phyloP scores from a whole-genome alignment of 257 asterid genomes.

The Plantago major region DNA sequence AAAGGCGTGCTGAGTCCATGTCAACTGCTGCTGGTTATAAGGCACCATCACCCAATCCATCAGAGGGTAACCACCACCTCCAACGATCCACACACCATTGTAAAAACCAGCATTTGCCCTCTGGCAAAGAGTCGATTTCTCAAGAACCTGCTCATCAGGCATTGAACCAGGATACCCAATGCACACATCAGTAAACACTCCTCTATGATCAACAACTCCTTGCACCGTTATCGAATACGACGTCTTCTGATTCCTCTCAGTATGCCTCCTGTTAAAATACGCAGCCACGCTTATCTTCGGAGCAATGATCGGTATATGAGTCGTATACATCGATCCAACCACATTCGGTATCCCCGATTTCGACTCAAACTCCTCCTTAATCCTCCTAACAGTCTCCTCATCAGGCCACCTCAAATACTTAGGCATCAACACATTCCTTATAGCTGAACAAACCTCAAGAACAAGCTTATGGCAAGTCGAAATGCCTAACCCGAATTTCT shows the following conservation, averaged over 20 bases:
- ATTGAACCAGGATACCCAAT: constrained; percentile 96
- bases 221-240: constrained; percentile 87
- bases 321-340: constrained; percentile 86
- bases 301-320: constrained; percentile 87
- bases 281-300: constrained; percentile 85
- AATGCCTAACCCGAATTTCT: constrained; percentile 85
- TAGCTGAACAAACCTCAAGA: constrained; percentile 87
- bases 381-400: constrained; percentile 32
- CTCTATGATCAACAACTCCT: constrained; percentile 75
- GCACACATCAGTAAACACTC: constrained; percentile 78
- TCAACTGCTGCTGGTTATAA: constrained; percentile 63
- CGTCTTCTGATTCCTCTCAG: constrained; percentile 85
- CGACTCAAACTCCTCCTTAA: constrained; percentile 45
- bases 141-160: constrained; percentile 87
- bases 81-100: constrained; percentile 70
- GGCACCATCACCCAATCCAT: constrained; percentile 96
- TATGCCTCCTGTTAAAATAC: constrained; percentile 76
- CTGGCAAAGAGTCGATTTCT: constrained; percentile 71
- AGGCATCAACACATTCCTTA: constrained; percentile 77
- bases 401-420: constrained; percentile 85
- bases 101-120: constrained; percentile 71
- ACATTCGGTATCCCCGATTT: constrained; percentile 72
- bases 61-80: constrained; percentile 69
- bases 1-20: constrained; percentile 92
- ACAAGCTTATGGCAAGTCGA: constrained; percentile 93